Conservation (phyloP, 768 basidiomycete genomes). For the Kwoniella sp. region DNA sequence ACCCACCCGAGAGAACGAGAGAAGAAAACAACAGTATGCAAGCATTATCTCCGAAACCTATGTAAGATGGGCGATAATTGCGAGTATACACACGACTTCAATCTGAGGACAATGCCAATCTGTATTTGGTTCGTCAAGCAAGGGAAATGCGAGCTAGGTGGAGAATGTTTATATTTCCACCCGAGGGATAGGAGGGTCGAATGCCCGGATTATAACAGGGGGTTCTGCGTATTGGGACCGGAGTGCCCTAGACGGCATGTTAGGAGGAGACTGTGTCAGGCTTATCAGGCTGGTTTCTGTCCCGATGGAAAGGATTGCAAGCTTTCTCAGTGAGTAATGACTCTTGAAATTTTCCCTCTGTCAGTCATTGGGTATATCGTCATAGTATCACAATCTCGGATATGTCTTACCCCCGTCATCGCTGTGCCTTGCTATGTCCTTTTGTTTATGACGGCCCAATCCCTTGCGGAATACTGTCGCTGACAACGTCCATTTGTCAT, state of each 20-base stretch:
- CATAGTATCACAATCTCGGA: too few relatives aligned
- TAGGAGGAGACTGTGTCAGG: slow-evolving; percentile 83
- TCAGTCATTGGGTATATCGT: too few relatives aligned
- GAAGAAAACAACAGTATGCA: slow-evolving; percentile 76
- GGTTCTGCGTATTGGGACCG: slow-evolving; percentile 84
- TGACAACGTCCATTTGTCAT: not conserved
- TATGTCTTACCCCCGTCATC: too few relatives aligned
- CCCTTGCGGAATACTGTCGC: slow-evolving; percentile 9
- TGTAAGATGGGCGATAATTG: slow-evolving; percentile 98
- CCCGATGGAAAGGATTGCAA: slow-evolving; percentile 85
- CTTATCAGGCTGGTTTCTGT: slow-evolving; percentile 90
- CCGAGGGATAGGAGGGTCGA: slow-evolving; percentile 87
- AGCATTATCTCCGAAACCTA: slow-evolving; percentile 95
- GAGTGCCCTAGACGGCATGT: slow-evolving; percentile 89
- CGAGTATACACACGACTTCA: slow-evolving; percentile 99
- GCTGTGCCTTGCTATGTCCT: slow-evolving; percentile 6
- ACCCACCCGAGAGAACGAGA: slow-evolving; percentile 64
- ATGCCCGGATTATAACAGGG: slow-evolving; percentile 92
- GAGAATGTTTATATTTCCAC: slow-evolving; percentile 84
- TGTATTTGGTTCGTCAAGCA: slow-evolving; percentile 99
- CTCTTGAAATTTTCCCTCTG: not conserved
- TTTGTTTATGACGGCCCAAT: slow-evolving; percentile 9
- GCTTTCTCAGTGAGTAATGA: slow-evolving; percentile 74
- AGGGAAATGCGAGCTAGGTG: slow-evolving; percentile 94
- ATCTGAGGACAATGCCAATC: slow-evolving; percentile 94